These are phyloP conservation scores for Cyberlindnera veronae DNA, from an alignment of 805 yeast species.

Conservation along the genomic window DNA sequence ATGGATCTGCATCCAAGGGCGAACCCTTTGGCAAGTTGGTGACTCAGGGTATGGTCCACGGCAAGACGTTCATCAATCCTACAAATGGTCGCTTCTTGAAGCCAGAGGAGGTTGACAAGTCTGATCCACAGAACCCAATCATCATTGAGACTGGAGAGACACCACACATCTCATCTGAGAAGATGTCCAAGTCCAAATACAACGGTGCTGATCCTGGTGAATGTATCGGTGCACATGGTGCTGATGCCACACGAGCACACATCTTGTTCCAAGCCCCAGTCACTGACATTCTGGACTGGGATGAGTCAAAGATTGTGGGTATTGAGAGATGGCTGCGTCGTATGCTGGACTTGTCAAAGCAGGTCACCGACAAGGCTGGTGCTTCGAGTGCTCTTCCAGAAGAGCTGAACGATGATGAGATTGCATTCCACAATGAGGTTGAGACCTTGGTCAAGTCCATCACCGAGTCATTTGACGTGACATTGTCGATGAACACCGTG, in stretches of 20 bases:
- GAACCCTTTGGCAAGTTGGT: conserved; percentile 82
- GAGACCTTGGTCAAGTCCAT: conserved; percentile 47
- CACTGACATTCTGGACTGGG: conserved; percentile 81
- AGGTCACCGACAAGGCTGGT: conserved; percentile 11
- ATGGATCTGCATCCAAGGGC: conserved; percentile 50
- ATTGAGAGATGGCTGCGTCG: conserved; percentile 80
- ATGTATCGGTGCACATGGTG: conserved; percentile 75
- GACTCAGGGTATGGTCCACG: conserved; percentile 98
- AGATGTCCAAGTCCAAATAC: conserved; percentile 94
- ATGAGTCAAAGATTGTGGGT: conserved; percentile 82
- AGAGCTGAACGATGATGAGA: conserved; percentile 40
- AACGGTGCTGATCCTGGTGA: conserved; percentile 90
- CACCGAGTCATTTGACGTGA: conserved; percentile 54
- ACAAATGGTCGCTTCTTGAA: conserved; percentile 68
- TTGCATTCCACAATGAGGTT: conserved; percentile 52
- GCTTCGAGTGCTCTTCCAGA: not conserved
- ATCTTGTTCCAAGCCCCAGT: conserved; percentile 90
- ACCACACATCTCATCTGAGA: conserved; percentile 68
- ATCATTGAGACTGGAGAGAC: conserved; percentile 46
- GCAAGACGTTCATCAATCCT: conserved; percentile 76
- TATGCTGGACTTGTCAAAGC: conserved; percentile 35
- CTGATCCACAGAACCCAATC: conserved; percentile 39
- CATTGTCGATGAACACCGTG: conserved; percentile 73
- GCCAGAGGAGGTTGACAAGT: conserved; percentile 64
- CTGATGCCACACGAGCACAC: conserved; percentile 94